Evolutionary conservation across 2,329 filamentous ascomycete genomes (phyloP), one percentile per base, ranked within the genome.

Genomic region (Colletotrichum siamense): DNA sequence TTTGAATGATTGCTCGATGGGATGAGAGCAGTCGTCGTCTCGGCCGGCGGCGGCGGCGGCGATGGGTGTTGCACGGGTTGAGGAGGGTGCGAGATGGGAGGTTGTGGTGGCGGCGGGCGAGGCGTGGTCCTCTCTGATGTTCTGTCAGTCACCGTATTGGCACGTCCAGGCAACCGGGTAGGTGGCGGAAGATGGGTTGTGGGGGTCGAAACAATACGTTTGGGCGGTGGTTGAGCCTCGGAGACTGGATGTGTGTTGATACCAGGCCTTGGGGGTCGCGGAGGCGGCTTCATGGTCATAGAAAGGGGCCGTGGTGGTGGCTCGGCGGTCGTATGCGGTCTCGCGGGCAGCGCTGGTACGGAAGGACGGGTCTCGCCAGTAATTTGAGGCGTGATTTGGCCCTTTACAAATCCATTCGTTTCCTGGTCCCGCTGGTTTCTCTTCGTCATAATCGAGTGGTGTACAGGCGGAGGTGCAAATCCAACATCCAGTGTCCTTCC

Each of bases 381-480:
- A 12, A 82, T 77, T 62, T 89, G 87, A 44, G 87, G 84, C 49
- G 83, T 82, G 8, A 88, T 81, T 7, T 85, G 77, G 6, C 82
- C 83, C 73, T 83, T 87, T 9, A 81, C 79, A 3, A 81, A 76
- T 4, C 85, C 87, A 78, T 88, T 88, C 10, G 79, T 77, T 24
- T 89, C 88, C 6, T 84, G 80, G 10, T 89, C 86, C 71, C 86
- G 86, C 44, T 89, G 86, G 76, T 85, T 85, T 69, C 88, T 86
- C 78, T 84, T 88, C 28, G 77, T 86, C 34, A 83, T 86, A 26
- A 89, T 77, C 0, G 88, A 84, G 76, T 87, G 89, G 79, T 92
- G 91, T 6, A 89, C 78, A 1, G 90, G 89, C 5, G 90, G 89
- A 4, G 90, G 88, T 5, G 92, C 90, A 71, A 87, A 91, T 78